phyloP scores from a whole-genome alignment of 129 eudicot genomes.

The Arctium lappa region DNA sequence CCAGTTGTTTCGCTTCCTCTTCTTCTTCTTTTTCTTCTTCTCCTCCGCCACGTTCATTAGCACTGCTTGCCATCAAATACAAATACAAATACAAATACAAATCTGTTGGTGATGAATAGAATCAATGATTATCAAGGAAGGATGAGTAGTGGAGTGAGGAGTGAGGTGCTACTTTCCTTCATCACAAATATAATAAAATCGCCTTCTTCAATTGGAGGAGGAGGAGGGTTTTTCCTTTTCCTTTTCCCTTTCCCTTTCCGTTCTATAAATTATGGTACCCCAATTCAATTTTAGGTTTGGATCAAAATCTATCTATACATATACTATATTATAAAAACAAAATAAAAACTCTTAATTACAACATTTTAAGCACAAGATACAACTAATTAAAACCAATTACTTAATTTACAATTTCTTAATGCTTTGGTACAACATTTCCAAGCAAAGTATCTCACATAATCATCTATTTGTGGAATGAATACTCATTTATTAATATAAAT shows the following conservation, averaged over 20 bases:
- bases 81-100: not conserved
- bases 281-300: not conserved
- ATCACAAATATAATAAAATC: not conserved
- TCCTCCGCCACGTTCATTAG: slow-evolving; percentile 1
- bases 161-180: not conserved
- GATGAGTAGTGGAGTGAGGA: not conserved
- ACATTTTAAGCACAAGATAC: no score
- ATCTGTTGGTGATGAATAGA: not conserved
- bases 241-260: no score
- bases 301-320: not conserved
- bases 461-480: no score
- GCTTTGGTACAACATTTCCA: no score
- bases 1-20: slow-evolving; percentile 37
- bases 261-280: not conserved
- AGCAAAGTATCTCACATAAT: no score
- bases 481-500: no score
- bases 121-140: not conserved
- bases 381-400: no score
- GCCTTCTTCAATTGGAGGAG: not conserved
- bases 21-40: slow-evolving; percentile 13
- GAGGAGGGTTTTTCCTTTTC: not conserved
- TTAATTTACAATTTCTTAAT: no score
- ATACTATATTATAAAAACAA: no score
- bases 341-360: no score
- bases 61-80: slow-evolving; percentile 40